Evolutionary conservation across 2,329 filamentous ascomycete genomes (phyloP), one percentile per base, ranked within the genome.

Genomic region (Scytalidium lignicola): DNA sequence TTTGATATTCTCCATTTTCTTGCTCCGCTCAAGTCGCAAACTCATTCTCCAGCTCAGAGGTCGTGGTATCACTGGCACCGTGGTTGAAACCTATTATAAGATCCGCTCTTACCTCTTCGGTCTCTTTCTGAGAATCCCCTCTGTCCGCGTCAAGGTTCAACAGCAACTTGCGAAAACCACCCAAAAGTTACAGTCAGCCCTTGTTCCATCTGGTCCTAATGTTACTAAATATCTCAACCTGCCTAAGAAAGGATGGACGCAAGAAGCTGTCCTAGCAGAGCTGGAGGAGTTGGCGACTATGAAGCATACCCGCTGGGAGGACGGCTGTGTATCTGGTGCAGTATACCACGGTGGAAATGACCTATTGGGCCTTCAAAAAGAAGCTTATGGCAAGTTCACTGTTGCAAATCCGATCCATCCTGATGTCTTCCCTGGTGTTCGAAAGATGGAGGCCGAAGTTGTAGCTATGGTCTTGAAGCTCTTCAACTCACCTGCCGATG

Each of bases 381-480:
- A 95, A 65, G 90, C 91, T 0, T 96, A 90, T 73, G 86, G 86
- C 57, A 85, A 86, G 67, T 96, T 96, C 67, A 90, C 89, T 47
- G 91, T 96, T 32, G 79, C 65, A 13, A 37, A 37, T 13, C 32
- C 32, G 15, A 37, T 37, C 32, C 32, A 37, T n/a, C 32, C 91
- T 5, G 91, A 96, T 68, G 90, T 96, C 47, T 96, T 96, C 70
- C 91, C 91, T 13, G 91, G 90, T 29, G 90, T 96, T 50, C 77
- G 91, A 61, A 96, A 96, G 78, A 96, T 96, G 91, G 91, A 96
- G 73, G 90, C 91, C 46, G 91, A 96, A 71, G 75, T 96, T 50
- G 91, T 96, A 15, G 32, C 32, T 15, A 97, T 97, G 91, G 90
- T 92, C 15, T 73, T 95, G 53, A 79, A 80, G 43, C 71, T 97